Base-by-base conservation (phyloP, 345 rosid genomes). In the Eucalyptus coolabah region DNA sequence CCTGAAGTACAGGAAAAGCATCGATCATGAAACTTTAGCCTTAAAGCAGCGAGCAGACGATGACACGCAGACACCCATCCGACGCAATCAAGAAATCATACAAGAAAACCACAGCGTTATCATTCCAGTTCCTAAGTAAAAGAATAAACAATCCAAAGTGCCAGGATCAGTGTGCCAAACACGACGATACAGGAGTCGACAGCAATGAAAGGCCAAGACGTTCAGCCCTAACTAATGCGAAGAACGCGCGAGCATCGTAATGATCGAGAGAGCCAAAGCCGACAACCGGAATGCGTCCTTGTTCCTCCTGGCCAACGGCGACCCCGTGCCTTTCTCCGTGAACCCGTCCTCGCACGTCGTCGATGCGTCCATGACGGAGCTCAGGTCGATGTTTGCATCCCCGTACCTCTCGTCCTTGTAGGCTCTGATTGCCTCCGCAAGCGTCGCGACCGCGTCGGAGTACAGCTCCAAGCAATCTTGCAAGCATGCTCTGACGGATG, bases 291-390 rank as follows among this genome's bases (percentile, higher is more conserved):
- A 92, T 1, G 90, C 69, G 88, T 93, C 54, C 85, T 93, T 91
- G 60, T 95, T 92, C 86, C 93, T 93, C 72, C 88, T 86, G 9
- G 90, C 91, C 47, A 96, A 83, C 12, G 95, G 96, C 18, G 97
- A 96, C 54, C 88, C 90, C 1, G 44, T 44, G 3, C 90, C 93
- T 88, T 88, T 90, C 32, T 96, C 96, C 26, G 42, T 50, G 91
- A 96, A 96, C 47, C 96, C 98, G 59, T 93, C 96, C 90, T 95
- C 96, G 86, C 97, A 96, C 7, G 97, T 94, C 0, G 94, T 72
- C 30, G 96, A 24, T 51, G 96, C 94, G 59, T 94, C 96, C 45
- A 92, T 72, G 34, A 94, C 95, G 3, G 96, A 87, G 89, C 96
- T 93, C 12, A 94, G 54, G 67, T 81, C 88, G 53, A 93, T 87